phyloP scores from a whole-genome alignment of 1,284 basidiomycete genomes.

The Irpex lacteus region DNA sequence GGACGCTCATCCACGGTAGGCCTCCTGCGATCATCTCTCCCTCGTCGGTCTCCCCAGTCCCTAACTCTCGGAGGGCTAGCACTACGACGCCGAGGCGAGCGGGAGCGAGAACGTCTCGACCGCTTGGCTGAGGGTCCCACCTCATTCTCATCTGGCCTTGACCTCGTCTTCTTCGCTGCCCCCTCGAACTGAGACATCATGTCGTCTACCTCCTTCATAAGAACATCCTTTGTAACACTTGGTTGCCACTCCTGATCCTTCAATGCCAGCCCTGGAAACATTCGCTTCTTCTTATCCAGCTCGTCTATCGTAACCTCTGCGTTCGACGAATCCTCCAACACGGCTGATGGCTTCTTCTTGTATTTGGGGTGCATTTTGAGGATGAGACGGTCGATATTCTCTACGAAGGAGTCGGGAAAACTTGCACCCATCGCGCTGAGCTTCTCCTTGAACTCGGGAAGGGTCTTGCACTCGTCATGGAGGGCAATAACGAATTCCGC shows the following conservation, averaged over 20 bases:
- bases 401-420: slow-evolving; percentile 87
- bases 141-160: slow-evolving; percentile 46
- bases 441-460: slow-evolving; percentile 80
- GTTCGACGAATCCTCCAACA: slow-evolving; percentile 34
- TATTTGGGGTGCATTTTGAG: slow-evolving; percentile 95
- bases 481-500: slow-evolving; percentile 95
- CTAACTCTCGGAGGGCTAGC: slow-evolving; percentile 46
- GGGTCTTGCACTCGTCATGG: slow-evolving; percentile 80
- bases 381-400: slow-evolving; percentile 93
- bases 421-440: slow-evolving; percentile 81
- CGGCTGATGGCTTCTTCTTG: slow-evolving; percentile 65
- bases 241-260: slow-evolving; percentile 70
- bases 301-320: slow-evolving; percentile 46
- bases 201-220: slow-evolving; percentile 82
- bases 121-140: slow-evolving; percentile 51
- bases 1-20: slow-evolving; percentile 75
- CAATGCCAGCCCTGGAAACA: slow-evolving; percentile 92
- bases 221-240: slow-evolving; percentile 57
- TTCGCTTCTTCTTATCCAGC: slow-evolving; percentile 72
- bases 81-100: slow-evolving; percentile 36
- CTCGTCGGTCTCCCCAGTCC: slow-evolving; percentile 41
- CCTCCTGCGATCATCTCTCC: slow-evolving; percentile 40
- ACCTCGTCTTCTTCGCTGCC: slow-evolving; percentile 56
- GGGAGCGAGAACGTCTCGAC: slow-evolving; percentile 47
- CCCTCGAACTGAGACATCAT: slow-evolving; percentile 79